These are phyloP conservation scores for Backusella mclennaniae DNA, from an alignment of 192 early-diverging fungal species.

Conservation along the genomic window DNA sequence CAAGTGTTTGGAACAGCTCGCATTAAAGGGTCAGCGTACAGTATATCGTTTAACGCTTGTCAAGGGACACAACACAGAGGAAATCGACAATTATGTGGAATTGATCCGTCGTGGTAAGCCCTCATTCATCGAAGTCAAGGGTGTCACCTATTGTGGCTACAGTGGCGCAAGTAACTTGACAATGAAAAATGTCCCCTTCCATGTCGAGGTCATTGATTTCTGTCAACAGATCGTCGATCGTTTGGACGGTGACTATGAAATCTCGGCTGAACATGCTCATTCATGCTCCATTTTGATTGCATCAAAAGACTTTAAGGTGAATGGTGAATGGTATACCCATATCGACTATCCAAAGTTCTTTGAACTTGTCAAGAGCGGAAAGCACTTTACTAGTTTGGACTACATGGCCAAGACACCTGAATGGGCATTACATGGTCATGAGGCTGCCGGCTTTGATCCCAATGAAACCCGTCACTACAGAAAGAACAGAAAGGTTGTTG, in stretches of 20 bases:
- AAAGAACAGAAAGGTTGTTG: slow-evolving; percentile 40
- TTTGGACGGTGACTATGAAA: slow-evolving; percentile 62
- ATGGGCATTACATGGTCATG: slow-evolving; percentile 68
- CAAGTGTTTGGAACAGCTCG: slow-evolving; percentile 58
- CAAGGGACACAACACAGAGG: slow-evolving; percentile 69
- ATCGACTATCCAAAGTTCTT: slow-evolving; percentile 75
- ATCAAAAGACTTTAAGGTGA: slow-evolving; percentile 60
- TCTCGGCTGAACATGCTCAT: slow-evolving; percentile 71
- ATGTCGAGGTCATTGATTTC: slow-evolving; percentile 69
- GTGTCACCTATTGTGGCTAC: slow-evolving; percentile 75
- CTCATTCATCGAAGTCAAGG: slow-evolving; percentile 75
- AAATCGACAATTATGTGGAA: slow-evolving; percentile 64
- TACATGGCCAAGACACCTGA: slow-evolving; percentile 67
- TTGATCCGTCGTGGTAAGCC: slow-evolving; percentile 63
- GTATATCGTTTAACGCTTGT: slow-evolving; percentile 74
- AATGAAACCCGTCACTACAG: slow-evolving; percentile 63
- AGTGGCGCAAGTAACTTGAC: slow-evolving; percentile 62
- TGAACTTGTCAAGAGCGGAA: slow-evolving; percentile 50
- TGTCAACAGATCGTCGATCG: slow-evolving; percentile 51
- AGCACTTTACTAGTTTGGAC: slow-evolving; percentile 60
- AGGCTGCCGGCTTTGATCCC: slow-evolving; percentile 69
- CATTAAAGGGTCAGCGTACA: slow-evolving; percentile 69
- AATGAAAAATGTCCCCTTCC: slow-evolving; percentile 62
- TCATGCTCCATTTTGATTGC: slow-evolving; percentile 69
- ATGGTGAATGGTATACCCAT: slow-evolving; percentile 69